phyloP scores from a whole-genome alignment of 2,329 filamentous ascomycete species.

The Clonostachys byssicola region DNA sequence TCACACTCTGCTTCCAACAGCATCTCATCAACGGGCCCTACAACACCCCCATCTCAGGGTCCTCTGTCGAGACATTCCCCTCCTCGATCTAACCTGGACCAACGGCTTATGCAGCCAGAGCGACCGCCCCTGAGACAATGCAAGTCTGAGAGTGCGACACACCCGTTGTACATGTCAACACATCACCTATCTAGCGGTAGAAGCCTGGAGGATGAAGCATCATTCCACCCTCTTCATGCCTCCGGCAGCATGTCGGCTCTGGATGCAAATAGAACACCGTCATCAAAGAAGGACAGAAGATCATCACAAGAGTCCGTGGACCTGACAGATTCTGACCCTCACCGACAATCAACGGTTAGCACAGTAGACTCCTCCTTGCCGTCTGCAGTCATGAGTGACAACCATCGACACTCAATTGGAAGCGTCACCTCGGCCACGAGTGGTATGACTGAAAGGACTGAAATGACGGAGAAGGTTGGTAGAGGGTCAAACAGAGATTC shows the following conservation, averaged over 20 bases:
- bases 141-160: neutral
- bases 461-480: neutral
- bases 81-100: neutral
- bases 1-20: slow-evolving; percentile 1
- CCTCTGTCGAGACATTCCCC: neutral
- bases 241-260: too few relatives aligned
- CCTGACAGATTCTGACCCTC: too few relatives aligned
- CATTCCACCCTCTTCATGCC: too few relatives aligned
- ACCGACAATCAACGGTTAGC: slow-evolving; percentile 1
- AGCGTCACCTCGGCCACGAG: slow-evolving; percentile 2
- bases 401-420: neutral
- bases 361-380: slow-evolving; percentile 1
- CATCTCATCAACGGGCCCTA: neutral
- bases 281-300: too few relatives aligned
- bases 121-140: neutral
- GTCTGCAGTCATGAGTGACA: neutral
- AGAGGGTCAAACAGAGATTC: neutral
- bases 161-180: too few relatives aligned
- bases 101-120: neutral
- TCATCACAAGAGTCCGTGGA: too few relatives aligned
- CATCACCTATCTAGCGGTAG: too few relatives aligned
- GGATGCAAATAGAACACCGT: too few relatives aligned
- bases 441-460: neutral
- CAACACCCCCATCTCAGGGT: too few relatives aligned
- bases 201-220: too few relatives aligned